A percentile compares a stretch with the other conserved stretches of the same genome.
Conservation (phyloP, 2,329 filamentous ascomycete species). For the Teratosphaeria nubilosa region DNA sequence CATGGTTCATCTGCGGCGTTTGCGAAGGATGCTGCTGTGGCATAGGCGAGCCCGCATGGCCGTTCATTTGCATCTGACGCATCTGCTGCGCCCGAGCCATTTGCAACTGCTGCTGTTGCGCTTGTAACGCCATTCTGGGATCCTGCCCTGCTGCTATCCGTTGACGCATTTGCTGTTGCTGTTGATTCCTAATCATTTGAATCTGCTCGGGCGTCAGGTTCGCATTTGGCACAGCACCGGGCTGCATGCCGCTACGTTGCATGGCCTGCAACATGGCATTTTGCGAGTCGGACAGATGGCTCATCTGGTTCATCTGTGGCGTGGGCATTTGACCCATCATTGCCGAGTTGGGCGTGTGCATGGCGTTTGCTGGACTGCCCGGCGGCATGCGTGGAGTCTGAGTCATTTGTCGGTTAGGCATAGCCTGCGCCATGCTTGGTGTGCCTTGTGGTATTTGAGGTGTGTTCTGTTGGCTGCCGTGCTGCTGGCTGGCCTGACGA, state of each 20-base stretch:
- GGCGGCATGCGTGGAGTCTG: slow-evolving; percentile 28
- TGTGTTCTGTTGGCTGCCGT: slow-evolving; percentile 25
- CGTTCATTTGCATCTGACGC: slow-evolving; percentile 12
- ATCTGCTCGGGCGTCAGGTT: slow-evolving; percentile 17
- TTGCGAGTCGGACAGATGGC: slow-evolving; percentile 21
- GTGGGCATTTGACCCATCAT: slow-evolving; percentile 19
- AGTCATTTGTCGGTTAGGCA: slow-evolving; percentile 26
- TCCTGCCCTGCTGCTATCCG: slow-evolving; percentile 12
- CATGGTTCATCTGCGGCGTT: slow-evolving; percentile 9
- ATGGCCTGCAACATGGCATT: slow-evolving; percentile 23
- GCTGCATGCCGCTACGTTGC: slow-evolving; percentile 21
- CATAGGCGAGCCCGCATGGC: slow-evolving; percentile 9
- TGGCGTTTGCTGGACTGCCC: slow-evolving; percentile 23
- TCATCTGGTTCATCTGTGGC: slow-evolving; percentile 16
- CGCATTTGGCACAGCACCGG: slow-evolving; percentile 10
- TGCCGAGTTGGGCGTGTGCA: slow-evolving; percentile 18
- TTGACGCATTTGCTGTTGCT: slow-evolving; percentile 9
- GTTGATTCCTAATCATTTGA: slow-evolving; percentile 2
- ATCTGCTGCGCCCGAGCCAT: slow-evolving; percentile 12
- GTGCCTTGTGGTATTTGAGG: slow-evolving; percentile 30
- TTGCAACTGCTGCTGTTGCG: slow-evolving; percentile 9
- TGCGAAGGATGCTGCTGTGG: slow-evolving; percentile 4
- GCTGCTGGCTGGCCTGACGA: slow-evolving; percentile 29
- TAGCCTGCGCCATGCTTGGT: slow-evolving; percentile 25
- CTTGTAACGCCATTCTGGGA: slow-evolving; percentile 12